These are phyloP conservation scores for Termitomyces sp. DNA, from an alignment of 768 basidiomycete genomes.

Conservation along the genomic window DNA sequence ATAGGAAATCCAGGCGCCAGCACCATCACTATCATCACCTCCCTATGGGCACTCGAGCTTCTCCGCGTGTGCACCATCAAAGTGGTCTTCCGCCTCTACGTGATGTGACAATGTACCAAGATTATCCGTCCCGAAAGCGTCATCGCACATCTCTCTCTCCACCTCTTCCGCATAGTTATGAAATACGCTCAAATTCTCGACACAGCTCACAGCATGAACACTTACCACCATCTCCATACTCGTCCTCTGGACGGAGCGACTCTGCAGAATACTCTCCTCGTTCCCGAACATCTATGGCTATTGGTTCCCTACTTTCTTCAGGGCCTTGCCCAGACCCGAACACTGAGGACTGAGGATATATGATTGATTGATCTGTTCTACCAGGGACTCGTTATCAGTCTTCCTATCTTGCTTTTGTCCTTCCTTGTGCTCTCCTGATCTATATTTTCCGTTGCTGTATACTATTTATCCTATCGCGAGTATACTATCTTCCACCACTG, in stretches of 20 bases:
- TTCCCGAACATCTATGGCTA: slow-evolving; percentile 74
- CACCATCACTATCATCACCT: slow-evolving; percentile 26
- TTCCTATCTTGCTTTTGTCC: neutral
- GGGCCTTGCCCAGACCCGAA: slow-evolving; percentile 37
- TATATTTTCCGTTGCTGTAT: slow-evolving; percentile 16
- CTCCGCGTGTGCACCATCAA: slow-evolving; percentile 27
- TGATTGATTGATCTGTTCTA: slow-evolving; percentile 19
- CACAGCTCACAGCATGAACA: slow-evolving; percentile 34
- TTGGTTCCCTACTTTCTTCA: slow-evolving; percentile 65
- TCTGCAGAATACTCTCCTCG: slow-evolving; percentile 70
- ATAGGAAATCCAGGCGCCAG: slow-evolving; percentile 30
- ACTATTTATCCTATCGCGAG: slow-evolving; percentile 4
- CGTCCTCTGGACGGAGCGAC: slow-evolving; percentile 61
- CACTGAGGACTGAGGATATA: slow-evolving; percentile 31
- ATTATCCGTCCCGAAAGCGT: slow-evolving; percentile 54
- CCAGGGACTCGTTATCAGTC: neutral
- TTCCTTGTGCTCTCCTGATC: slow-evolving; percentile 2
- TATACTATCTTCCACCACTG: slow-evolving; percentile 1
- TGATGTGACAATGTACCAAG: slow-evolving; percentile 33
- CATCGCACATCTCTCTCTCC: slow-evolving; percentile 62
- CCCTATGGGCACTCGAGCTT: slow-evolving; percentile 38
- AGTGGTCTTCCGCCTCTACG: slow-evolving; percentile 30
- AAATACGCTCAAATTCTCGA: slow-evolving; percentile 35
- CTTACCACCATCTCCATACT: slow-evolving; percentile 72
- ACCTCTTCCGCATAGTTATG: slow-evolving; percentile 37